Percentiles rank a stretch among this genome's conserved stretches.
phyloP scores from a whole-genome alignment of 2,329 filamentous ascomycete genomes.

The Monosporascus sp. region DNA sequence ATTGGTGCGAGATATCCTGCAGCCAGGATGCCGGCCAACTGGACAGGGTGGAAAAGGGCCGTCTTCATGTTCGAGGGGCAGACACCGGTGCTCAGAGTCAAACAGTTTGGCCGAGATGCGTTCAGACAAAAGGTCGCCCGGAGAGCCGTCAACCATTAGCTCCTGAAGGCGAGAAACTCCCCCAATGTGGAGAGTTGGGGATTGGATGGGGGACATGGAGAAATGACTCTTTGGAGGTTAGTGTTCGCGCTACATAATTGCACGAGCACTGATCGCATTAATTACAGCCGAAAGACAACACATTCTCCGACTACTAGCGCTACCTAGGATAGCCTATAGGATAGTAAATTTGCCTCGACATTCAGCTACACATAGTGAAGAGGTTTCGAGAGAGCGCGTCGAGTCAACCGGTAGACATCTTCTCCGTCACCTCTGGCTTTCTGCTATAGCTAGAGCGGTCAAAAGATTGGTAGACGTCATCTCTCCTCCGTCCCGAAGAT shows the following conservation, averaged over 20 bases:
- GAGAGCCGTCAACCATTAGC: neutral
- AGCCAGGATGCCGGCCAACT: conserved; percentile 18
- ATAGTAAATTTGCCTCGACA: neutral
- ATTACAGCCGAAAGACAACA: neutral
- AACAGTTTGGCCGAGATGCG: conserved; percentile 22
- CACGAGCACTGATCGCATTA: neutral
- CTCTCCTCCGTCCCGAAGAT: no score
- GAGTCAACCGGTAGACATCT: neutral
- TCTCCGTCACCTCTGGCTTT: no score
- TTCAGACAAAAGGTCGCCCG: conserved; percentile 12
- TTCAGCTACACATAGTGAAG: neutral
- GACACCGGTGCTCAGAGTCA: conserved; percentile 13
- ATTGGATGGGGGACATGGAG: conserved; percentile 16
- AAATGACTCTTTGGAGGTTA: conserved; percentile 3
- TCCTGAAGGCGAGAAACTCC: conserved; percentile 2
- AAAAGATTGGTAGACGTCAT: no score
- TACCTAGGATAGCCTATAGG: no score
- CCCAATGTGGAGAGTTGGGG: conserved; percentile 17
- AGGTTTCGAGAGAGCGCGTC: neutral
- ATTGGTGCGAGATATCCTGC: conserved; percentile 20
- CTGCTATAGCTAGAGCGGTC: no score
- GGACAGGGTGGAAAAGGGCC: conserved; percentile 25
- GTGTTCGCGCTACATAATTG: neutral
- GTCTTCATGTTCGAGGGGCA: conserved; percentile 18
- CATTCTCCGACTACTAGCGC: neutral